Evolutionary conservation across 306 rosid species (phyloP), one percentile per base, ranked within the genome.

Genomic region (Medicago arabica): DNA sequence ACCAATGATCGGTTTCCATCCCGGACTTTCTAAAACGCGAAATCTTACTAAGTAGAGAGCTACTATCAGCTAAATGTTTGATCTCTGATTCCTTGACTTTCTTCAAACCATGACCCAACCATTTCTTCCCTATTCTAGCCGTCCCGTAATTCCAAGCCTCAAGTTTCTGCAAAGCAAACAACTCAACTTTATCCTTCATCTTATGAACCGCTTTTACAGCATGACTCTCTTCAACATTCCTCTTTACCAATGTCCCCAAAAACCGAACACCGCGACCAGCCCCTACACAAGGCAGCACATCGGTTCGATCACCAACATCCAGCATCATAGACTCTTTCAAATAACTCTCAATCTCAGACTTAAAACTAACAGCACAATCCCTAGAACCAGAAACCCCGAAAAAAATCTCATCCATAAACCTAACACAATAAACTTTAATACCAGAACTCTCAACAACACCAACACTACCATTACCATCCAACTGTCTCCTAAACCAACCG

Each of bases 1-100:
- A 91, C 98, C 98, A 93, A 80, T 93, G 98, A 78, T 93, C 98
- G 63, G 97, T 93, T 83, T 93, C 90, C 98, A 93, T 93, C 65
- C 97, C 97, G 39, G 91, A 17, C 73, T 93, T 93, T 21, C 98
- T 94, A 69, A 72, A 88, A 81, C 77, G 74, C 39, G 94, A 87
- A 75, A 93, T 77, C 73, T 76, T 80, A 83, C 80, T 86, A 69
- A 93, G 70, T 81, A 88, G 75, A 73, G 92, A 89, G 68, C 72
- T 80, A 53, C 69, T 39, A 60, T 88, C 84, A 71, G 96, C 94
- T 69, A 93, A 87, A 81, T 89, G 90, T 79, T 77, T 82, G 75
- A 93, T 89, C 85, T 93, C 98, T 4, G 98, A 93, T 78, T 91
- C 97, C 78, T 93, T 93, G 8, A 93, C 92, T 84, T 89, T 93